A percentile compares a stretch with the other conserved stretches of the same genome.
phyloP scores from a whole-genome alignment of 768 basidiomycete species.

The Hericium alpestre region DNA sequence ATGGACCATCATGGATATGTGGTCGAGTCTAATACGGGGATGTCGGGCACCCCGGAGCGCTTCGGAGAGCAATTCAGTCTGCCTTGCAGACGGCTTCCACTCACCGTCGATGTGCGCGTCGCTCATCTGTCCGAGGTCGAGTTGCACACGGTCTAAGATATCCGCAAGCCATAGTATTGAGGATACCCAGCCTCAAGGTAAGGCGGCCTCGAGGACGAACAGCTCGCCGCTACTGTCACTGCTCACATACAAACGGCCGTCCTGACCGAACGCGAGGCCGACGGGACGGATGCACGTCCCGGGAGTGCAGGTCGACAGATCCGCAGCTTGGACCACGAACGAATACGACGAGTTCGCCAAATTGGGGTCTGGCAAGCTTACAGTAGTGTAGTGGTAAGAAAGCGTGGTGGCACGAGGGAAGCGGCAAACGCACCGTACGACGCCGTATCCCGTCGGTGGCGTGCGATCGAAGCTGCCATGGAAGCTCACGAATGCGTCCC shows the following conservation, averaged over 20 bases:
- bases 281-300: conserved; percentile 13
- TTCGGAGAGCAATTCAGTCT: too few relatives aligned
- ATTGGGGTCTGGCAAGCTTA: not conserved
- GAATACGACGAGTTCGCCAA: not conserved
- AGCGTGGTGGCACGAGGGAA: too few relatives aligned
- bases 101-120: too few relatives aligned
- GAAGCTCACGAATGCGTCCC: conserved; percentile 35
- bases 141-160: too few relatives aligned
- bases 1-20: too few relatives aligned
- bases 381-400: too few relatives aligned
- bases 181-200: too few relatives aligned
- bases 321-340: not conserved
- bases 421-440: conserved; percentile 26
- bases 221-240: conserved; percentile 34
- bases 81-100: too few relatives aligned
- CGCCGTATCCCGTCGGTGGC: conserved; percentile 38
- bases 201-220: conserved; percentile 3
- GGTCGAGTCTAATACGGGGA: too few relatives aligned
- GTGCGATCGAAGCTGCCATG: conserved; percentile 32
- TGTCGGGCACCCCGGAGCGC: too few relatives aligned
- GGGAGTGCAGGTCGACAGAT: not conserved
- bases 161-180: too few relatives aligned
- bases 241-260: conserved; percentile 28
- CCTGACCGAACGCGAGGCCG: conserved; percentile 28
- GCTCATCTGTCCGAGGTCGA: too few relatives aligned